Percentiles rank a stretch among this genome's conserved stretches.
Conservation (phyloP, 106 monocot species). For the Dendrobium huoshanense region DNA sequence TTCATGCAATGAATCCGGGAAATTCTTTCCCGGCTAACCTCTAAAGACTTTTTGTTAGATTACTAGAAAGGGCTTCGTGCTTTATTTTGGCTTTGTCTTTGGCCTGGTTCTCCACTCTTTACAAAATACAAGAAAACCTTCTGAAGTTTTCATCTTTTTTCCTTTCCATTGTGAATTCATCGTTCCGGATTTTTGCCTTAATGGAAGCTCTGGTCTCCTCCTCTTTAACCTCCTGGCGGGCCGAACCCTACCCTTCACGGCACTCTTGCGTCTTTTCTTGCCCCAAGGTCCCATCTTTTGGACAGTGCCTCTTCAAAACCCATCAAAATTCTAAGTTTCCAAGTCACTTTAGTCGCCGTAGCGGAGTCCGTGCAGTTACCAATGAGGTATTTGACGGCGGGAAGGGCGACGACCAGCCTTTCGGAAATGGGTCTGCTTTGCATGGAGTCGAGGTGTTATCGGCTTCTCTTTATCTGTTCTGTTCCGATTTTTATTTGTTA, state of each 20-base stretch:
- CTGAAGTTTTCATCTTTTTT: background rate
- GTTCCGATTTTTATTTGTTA: background rate
- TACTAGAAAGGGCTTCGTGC: too few relatives aligned
- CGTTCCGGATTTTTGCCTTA: background rate
- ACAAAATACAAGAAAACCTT: too few relatives aligned
- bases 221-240: slow-evolving; percentile 2
- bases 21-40: too few relatives aligned
- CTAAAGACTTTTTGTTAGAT: too few relatives aligned
- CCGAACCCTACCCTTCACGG: background rate
- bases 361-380: background rate
- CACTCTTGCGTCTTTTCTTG: background rate
- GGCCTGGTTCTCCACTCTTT: too few relatives aligned
- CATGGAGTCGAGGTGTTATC: background rate
- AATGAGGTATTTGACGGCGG: background rate
- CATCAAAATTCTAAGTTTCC: background rate
- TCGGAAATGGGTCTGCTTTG: background rate
- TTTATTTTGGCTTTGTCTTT: too few relatives aligned
- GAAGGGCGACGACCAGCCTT: background rate
- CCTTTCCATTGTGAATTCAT: background rate
- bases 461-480: background rate
- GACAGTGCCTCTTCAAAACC: background rate
- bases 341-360: background rate
- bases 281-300: slow-evolving; percentile 3
- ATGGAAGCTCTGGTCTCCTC: slow-evolving; percentile 27
- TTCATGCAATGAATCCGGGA: too few relatives aligned